Evolutionary conservation across 768 basidiomycete genomes (phyloP).

Genomic region (Chalciporus sphaerocephalus): DNA sequence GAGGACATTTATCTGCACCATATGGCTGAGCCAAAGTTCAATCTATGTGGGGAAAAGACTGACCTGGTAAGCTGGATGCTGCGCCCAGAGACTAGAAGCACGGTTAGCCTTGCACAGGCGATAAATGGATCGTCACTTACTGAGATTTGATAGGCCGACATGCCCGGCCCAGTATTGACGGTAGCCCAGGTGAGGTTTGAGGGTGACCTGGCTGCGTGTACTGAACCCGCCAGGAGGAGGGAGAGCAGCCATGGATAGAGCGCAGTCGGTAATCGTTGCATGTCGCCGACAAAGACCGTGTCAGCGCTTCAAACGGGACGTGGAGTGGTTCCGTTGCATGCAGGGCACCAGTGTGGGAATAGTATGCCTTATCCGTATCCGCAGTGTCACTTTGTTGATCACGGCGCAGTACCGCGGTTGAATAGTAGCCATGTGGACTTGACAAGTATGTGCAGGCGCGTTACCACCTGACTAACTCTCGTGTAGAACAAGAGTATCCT

Average conservation of each 20-base stretch:
- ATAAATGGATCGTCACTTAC: conserved; percentile 14
- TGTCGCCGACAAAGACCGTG: conserved; percentile 10
- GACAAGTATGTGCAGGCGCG: too few species aligned
- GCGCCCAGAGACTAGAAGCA: conserved; percentile 17
- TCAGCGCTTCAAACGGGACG: background rate
- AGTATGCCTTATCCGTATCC: background rate
- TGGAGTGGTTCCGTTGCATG: background rate
- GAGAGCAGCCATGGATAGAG: conserved; percentile 17
- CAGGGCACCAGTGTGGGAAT: conserved; percentile 18
- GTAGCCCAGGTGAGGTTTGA: conserved; percentile 18
- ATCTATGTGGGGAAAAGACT: background rate
- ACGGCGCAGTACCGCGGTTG: too few species aligned
- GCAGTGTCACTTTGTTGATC: too few species aligned
- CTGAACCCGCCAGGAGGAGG: conserved; percentile 2
- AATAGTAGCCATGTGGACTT: too few species aligned
- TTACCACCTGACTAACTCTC: too few species aligned
- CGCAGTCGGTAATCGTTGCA: conserved; percentile 20
- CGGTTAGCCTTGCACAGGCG: conserved; percentile 11
- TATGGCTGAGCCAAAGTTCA: background rate
- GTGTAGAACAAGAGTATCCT: too few species aligned
- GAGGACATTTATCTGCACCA: conserved; percentile 58
- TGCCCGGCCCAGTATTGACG: conserved; percentile 8
- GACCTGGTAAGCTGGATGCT: conserved; percentile 18
- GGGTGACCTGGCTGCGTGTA: conserved; percentile 2
- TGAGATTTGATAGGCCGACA: conserved; percentile 24